Evolutionary conservation across 2,329 filamentous ascomycete species (phyloP).

Genomic region (Didymella exigua): DNA sequence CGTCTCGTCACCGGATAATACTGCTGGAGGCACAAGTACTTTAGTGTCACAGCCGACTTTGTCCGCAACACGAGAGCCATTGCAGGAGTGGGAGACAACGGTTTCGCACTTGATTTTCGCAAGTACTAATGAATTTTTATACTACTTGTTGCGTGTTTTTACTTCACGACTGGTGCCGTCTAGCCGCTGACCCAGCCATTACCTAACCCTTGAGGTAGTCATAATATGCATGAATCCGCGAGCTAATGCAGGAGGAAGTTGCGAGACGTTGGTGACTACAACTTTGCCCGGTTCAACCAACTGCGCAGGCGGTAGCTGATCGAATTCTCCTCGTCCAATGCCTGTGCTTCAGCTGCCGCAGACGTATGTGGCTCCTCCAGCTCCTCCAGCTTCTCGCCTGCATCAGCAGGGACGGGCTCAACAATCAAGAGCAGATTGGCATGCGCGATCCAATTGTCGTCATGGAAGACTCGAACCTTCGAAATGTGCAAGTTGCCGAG

Average conservation of each 20-base stretch:
- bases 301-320: not conserved
- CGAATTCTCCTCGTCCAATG: not conserved
- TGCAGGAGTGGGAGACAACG: too few species aligned
- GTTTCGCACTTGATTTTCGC: not conserved
- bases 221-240: too few species aligned
- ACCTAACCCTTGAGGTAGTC: too few species aligned
- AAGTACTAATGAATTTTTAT: not conserved
- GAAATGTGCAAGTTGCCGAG: slow-evolving; percentile 7
- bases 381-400: not conserved
- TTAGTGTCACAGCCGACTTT: too few species aligned
- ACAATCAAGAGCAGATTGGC: not conserved
- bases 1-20: not conserved
- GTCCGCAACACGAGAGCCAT: too few species aligned
- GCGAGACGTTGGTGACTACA: not conserved
- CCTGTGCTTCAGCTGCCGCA: not conserved
- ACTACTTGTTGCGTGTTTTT: not conserved
- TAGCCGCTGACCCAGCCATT: too few species aligned
- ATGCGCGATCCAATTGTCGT: not conserved
- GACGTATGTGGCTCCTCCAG: not conserved
- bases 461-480: not conserved
- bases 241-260: not conserved
- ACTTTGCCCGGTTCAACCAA: not conserved
- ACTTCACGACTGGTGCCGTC: too few species aligned
- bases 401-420: not conserved
- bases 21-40: not conserved